Conservation (phyloP, 2,329 filamentous ascomycete genomes). For the Sarocladium oryzae region DNA sequence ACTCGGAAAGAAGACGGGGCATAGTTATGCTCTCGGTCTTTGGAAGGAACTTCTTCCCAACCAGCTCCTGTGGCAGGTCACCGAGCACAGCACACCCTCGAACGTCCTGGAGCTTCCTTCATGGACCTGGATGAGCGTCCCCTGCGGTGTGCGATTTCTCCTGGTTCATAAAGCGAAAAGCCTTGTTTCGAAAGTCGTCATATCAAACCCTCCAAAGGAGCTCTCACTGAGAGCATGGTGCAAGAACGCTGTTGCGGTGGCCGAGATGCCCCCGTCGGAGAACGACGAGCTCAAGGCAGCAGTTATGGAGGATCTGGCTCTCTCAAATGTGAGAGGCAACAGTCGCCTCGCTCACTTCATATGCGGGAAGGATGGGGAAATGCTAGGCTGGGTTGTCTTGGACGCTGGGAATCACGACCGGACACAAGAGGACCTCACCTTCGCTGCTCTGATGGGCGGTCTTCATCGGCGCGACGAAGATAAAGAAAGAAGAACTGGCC, state of each 20-base stretch:
- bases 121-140: constrained; percentile 1
- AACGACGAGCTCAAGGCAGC: background rate
- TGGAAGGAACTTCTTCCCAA: background rate
- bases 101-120: background rate
- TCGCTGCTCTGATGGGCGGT: background rate
- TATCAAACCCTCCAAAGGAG: background rate
- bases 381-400: background rate
- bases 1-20: background rate
- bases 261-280: background rate
- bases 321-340: background rate
- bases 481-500: background rate
- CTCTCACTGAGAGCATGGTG: background rate
- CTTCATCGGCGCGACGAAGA: background rate
- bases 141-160: background rate
- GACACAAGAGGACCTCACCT: background rate
- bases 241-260: background rate
- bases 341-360: background rate
- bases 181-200: background rate
- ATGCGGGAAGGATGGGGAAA: background rate
- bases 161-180: constrained; percentile 1
- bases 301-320: background rate
- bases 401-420: background rate
- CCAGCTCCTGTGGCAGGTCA: constrained; percentile 6
- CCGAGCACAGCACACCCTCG: background rate
- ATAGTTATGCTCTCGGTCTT: background rate